Evolutionary conservation across 768 basidiomycete genomes (phyloP), one percentile per base, ranked within the genome.

Genomic region (Boletus coccyginus): DNA sequence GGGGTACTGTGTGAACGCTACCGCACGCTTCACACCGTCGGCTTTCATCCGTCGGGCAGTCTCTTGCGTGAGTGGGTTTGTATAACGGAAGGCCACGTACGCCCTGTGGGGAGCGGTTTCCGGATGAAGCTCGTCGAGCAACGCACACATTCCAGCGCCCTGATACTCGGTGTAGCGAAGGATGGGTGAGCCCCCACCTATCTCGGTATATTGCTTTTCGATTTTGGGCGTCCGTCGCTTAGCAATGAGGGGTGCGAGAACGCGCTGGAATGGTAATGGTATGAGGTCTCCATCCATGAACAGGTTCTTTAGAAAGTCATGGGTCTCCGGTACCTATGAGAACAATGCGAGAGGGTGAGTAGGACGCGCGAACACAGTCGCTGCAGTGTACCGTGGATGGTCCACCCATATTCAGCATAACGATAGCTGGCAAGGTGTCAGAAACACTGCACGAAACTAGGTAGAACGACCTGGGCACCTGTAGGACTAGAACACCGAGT

Each of bases 371-470:
- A 33, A 42, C 29, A 1, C 14, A 24, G 44, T 27, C 48, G 39
- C 31, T n/a, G 46, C 48, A 36, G 75, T 84, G 64, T 66, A 94
- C 93, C 55, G 93, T 95, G 49, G 90, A 83, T 24, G 96, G 97
- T 2, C 97, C 97, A 43, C 97, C 97, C 97, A 99, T 99, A 73
- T 98, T 99, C 76, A 99, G 78, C 90, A 99, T 91, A 41, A 99
- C 94, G 59, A 98, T 82, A 38, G 90, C 96, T 85, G 52, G 19
- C 2, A 46, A 80, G 46, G 33, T 44, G 52, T 58, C 61, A 61
- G 35, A 38, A 43, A 38, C 38, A n/a, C 8, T 53, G 55, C 27
- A 48, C 17, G 29, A 55, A 39, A 32, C 52, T 3, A 17, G 14
- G 40, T 16, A 21, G n/a, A 32, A 50, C 13, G 21, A 17, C 16